These are phyloP conservation scores for Calendula officinalis DNA, from an alignment of 129 eudicot genomes.

Conservation along the genomic window DNA sequence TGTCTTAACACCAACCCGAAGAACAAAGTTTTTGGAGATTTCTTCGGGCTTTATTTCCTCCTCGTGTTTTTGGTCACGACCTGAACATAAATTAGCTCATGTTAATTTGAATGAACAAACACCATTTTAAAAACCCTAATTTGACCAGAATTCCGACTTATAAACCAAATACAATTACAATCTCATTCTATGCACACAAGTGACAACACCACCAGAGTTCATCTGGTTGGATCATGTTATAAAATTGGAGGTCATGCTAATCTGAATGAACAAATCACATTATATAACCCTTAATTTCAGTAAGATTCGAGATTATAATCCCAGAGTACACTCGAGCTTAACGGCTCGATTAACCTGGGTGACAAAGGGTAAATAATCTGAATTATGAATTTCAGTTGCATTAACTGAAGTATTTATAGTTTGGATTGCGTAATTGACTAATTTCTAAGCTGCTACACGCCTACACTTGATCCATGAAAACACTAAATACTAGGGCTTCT, in stretches of 20 bases:
- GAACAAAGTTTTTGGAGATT: constrained; percentile 83
- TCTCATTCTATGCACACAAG: too few relatives aligned
- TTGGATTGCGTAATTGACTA: background rate
- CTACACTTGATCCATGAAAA: background rate
- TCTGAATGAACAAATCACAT: too few relatives aligned
- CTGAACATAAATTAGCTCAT: constrained; percentile 42
- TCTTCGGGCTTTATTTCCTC: constrained; percentile 85
- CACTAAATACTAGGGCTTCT: background rate
- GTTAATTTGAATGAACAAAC: constrained; percentile 5
- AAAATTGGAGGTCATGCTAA: too few relatives aligned
- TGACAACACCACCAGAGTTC: too few relatives aligned
- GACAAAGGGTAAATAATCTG: background rate
- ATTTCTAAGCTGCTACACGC: background rate
- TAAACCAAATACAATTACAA: too few relatives aligned
- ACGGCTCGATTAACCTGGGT: too few relatives aligned
- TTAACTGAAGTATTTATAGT: background rate
- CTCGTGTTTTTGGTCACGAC: constrained; percentile 91
- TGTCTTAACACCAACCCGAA: constrained; percentile 62
- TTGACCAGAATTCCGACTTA: too few relatives aligned
- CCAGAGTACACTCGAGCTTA: too few relatives aligned
- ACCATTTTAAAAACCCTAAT: too few relatives aligned
- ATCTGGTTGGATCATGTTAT: background rate
- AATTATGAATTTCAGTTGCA: constrained; percentile 5
- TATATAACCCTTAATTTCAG: too few relatives aligned
- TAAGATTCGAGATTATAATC: too few relatives aligned